Percentiles rank a stretch among this genome's conserved stretches.
These are phyloP conservation scores for Lobulomyces angularis DNA, from an alignment of 192 early-diverging fungal species.

Conservation along the genomic window DNA sequence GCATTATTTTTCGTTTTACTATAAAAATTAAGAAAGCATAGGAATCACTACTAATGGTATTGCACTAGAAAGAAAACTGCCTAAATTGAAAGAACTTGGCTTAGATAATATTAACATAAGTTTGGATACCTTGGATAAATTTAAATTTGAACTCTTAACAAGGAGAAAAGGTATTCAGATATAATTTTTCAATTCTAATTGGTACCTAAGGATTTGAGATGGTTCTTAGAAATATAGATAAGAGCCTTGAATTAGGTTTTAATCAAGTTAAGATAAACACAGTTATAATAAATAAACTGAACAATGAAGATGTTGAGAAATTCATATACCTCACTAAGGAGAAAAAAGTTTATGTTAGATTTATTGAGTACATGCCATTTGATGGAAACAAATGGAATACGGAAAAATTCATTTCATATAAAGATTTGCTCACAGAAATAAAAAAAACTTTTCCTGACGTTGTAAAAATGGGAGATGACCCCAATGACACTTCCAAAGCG, in stretches of 20 bases:
- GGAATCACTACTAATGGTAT: conserved; percentile 94
- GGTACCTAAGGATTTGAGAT: conserved; percentile 44
- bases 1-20: neutral
- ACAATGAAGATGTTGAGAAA: conserved; percentile 66
- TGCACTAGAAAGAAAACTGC: conserved; percentile 74
- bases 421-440: conserved; percentile 57
- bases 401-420: conserved; percentile 73
- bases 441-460: conserved; percentile 40
- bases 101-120: conserved; percentile 83
- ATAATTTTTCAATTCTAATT: too few species aligned
- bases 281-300: conserved; percentile 81
- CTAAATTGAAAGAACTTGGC: conserved; percentile 52
- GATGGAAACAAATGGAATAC: conserved; percentile 87
- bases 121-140: conserved; percentile 77
- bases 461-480: conserved; percentile 51
- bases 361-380: conserved; percentile 99
- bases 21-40: conserved; percentile 21
- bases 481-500: conserved; percentile 79
- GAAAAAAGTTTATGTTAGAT: conserved; percentile 63
- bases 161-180: conserved; percentile 52
- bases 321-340: conserved; percentile 80
- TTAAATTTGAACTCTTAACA: conserved; percentile 82
- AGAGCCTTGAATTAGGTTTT: conserved; percentile 51
- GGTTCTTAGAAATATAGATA: conserved; percentile 65
- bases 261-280: conserved; percentile 79